These are phyloP conservation scores for Vinca minor DNA, from an alignment of 257 asterid species.

Conservation along the genomic window DNA sequence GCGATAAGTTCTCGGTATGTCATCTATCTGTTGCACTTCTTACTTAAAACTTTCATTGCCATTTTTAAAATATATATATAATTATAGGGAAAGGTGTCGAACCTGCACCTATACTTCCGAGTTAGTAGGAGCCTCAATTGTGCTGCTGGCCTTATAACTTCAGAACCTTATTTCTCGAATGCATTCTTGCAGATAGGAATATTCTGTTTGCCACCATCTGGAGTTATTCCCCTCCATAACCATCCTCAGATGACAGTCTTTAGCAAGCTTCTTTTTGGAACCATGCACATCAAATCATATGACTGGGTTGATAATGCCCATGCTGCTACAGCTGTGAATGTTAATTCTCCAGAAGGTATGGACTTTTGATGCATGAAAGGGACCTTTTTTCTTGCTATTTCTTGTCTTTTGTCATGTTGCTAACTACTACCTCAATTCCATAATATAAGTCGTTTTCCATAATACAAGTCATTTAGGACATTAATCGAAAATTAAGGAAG, in stretches of 20 bases:
- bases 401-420: neutral
- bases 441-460: no score
- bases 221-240: slow-evolving; percentile 85
- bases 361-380: slow-evolving; percentile 4
- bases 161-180: neutral
- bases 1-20: slow-evolving; percentile 72
- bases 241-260: slow-evolving; percentile 97
- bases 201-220: slow-evolving; percentile 80
- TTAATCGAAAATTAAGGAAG: no score
- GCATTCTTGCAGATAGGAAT: slow-evolving; percentile 58
- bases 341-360: slow-evolving; percentile 31
- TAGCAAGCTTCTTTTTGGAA: slow-evolving; percentile 82
- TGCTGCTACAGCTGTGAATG: slow-evolving; percentile 15
- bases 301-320: slow-evolving; percentile 50
- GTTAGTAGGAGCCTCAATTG: no score
- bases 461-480: no score
- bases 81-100: no score
- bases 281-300: slow-evolving; percentile 70
- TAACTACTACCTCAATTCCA: no score
- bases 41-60: neutral
- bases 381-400: neutral
- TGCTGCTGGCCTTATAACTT: no score
- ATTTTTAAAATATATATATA: no score
- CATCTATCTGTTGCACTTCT: neutral
- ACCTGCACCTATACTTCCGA: no score